Evolutionary conservation across 306 rosid genomes (phyloP).

Genomic region (Lupinus albus): DNA sequence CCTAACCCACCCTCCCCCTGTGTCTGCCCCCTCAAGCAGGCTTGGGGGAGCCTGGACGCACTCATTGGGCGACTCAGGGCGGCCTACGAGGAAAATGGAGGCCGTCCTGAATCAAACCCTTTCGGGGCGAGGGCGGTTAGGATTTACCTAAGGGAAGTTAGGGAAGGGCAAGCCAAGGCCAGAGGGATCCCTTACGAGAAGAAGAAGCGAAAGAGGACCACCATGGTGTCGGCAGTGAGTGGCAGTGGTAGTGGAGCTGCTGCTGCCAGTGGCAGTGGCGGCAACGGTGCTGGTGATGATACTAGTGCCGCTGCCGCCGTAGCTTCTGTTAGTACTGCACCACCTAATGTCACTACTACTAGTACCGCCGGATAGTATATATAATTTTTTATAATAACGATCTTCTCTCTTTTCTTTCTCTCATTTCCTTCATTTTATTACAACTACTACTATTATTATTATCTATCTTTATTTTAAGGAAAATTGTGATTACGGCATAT

Average conservation of each 20-base stretch:
- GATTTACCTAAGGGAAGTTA: constrained; percentile 81
- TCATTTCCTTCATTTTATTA: background rate
- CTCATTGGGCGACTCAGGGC: constrained; percentile 96
- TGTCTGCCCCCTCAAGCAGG: constrained; percentile 84
- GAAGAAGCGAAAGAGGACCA: constrained; percentile 77
- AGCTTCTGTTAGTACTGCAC: constrained; percentile 25
- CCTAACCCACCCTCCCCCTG: constrained; percentile 89
- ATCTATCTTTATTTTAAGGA: constrained; percentile 31
- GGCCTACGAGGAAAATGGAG: constrained; percentile 92
- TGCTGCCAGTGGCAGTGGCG: background rate
- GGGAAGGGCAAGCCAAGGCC: constrained; percentile 88
- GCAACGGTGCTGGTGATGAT: background rate
- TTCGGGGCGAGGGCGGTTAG: constrained; percentile 83
- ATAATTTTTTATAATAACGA: constrained; percentile 37
- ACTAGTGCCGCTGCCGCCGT: background rate
- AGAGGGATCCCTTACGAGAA: constrained; percentile 93
- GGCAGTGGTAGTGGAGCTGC: background rate
- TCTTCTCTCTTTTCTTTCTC: background rate
- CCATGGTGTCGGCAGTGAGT: constrained; percentile 20
- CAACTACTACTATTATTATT: background rate
- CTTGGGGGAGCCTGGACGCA: constrained; percentile 97
- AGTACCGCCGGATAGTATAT: constrained; percentile 51
- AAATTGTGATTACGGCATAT: constrained; percentile 47
- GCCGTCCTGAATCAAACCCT: constrained; percentile 79
- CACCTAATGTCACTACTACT: constrained; percentile 35